Evolutionary conservation across 176 grass and related monocot genomes (phyloP).

Genomic region (Eleusine indica): DNA sequence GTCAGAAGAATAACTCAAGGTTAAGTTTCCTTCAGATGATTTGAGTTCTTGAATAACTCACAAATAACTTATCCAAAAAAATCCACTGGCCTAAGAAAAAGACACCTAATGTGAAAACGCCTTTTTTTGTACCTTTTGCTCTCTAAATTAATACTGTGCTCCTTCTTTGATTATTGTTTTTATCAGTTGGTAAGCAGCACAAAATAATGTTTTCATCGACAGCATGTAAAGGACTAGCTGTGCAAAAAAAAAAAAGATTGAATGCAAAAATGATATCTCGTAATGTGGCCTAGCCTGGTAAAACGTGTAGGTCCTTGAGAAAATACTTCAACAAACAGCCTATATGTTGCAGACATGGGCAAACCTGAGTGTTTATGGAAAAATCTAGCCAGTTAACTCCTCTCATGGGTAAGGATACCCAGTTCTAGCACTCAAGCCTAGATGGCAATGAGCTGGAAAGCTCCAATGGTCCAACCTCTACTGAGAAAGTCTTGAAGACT

Average conservation of each 20-base stretch:
- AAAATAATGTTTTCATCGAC: not conserved
- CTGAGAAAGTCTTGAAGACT: constrained; percentile 3
- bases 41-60: not conserved
- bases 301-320: not conserved
- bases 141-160: not conserved
- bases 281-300: not conserved
- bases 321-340: not conserved
- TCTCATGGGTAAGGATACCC: not conserved
- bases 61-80: not conserved
- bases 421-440: not conserved
- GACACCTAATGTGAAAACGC: not conserved
- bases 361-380: not conserved
- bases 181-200: not conserved
- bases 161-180: not conserved
- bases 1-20: not conserved
- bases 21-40: constrained; percentile 1
- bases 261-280: not conserved
- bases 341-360: not conserved
- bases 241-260: not conserved
- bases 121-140: not conserved
- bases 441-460: not conserved
- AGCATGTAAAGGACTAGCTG: not conserved
- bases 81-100: not conserved
- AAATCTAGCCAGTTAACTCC: not conserved
- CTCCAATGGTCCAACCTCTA: constrained; percentile 5